Evolutionary conservation across 306 rosid genomes (phyloP).

Genomic region (Gastrolobium villosum): DNA sequence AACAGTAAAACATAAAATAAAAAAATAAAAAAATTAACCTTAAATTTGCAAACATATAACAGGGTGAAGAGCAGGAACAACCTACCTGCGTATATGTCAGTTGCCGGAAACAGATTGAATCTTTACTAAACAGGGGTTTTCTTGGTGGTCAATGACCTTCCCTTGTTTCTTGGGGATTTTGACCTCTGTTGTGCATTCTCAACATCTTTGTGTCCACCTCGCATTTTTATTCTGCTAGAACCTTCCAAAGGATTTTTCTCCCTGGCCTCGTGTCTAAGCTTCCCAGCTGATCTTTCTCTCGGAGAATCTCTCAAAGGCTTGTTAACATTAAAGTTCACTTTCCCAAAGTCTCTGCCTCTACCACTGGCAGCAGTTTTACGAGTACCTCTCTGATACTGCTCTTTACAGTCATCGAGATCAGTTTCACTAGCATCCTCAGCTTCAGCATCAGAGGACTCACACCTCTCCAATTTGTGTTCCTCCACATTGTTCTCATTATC

Average conservation of each 20-base stretch:
- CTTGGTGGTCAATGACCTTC: constrained; percentile 46
- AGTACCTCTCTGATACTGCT: constrained; percentile 35
- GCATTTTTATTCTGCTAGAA: constrained; percentile 42
- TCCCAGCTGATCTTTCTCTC: constrained; percentile 46
- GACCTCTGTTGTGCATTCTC: constrained; percentile 36
- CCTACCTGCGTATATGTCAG: constrained; percentile 43
- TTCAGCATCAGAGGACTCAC: constrained; percentile 55
- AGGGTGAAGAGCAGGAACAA: constrained; percentile 28
- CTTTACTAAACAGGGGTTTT: constrained; percentile 40
- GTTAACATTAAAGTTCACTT: constrained; percentile 35
- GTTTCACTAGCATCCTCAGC: constrained; percentile 53
- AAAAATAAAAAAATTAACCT: neutral
- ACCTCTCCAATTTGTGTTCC: constrained; percentile 45
- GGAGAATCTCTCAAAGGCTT: constrained; percentile 47
- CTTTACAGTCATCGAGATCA: constrained; percentile 47
- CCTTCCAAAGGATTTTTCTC: constrained; percentile 21
- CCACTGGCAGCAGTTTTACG: constrained; percentile 36
- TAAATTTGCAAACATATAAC: constrained; percentile 33
- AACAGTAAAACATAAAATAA: neutral
- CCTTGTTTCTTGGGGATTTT: constrained; percentile 44
- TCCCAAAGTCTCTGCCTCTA: constrained; percentile 43
- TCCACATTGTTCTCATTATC: constrained; percentile 48
- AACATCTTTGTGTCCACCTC: constrained; percentile 36
- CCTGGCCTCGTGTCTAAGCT: constrained; percentile 28
- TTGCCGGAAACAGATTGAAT: constrained; percentile 32